Base-by-base conservation (phyloP, 2,329 filamentous ascomycete genomes). In the Byssothecium circinans region DNA sequence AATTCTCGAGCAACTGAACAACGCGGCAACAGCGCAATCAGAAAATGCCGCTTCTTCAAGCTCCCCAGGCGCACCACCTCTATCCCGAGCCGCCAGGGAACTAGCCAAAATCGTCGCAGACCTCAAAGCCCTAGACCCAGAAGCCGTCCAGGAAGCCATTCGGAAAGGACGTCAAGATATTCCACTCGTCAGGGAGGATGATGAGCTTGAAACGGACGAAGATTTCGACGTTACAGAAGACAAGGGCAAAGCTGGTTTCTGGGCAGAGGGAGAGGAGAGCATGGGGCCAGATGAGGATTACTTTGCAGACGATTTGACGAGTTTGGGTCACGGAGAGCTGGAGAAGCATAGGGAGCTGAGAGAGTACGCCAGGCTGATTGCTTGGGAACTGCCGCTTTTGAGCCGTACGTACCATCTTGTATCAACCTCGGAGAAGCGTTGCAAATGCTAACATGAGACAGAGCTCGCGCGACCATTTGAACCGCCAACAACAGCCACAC, bases 381-480 rank as follows among this genome's bases (percentile, higher is more conserved):
- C 91, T 19, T 99, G 94, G 91, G 94, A 99, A 73, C 89, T 99
- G 87, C 94, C 94, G 8, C 75, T 96, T 53, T 78, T 99, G 50
- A 84, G 86, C 49, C 88, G 91, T 96, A 82, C 71, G 89, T 79
- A 25, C 14, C 17, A 41, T 0, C 12, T n/a, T 4, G 11, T 20
- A 14, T 22, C n/a, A 7, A 33, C 20, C 1, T 17, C 15, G 14
- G 15, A 34, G 8, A 18, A 22, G 20, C 14, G 43, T 8, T 36
- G 40, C 37, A 43, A 20, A 35, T 10, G 29, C 41, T 33, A 17
- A 18, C 6, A 2, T 15, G 38, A 12, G 33, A 42, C 65, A 96
- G 89, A 92, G 68, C 81, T 94, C 53, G 87, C 89, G 45, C 89
- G 89, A 72, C 87, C 89, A 15, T 97, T 96, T 70, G 74, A 80